phyloP scores from a whole-genome alignment of 352 stramenopile species.

The Pythium catenulatum region DNA sequence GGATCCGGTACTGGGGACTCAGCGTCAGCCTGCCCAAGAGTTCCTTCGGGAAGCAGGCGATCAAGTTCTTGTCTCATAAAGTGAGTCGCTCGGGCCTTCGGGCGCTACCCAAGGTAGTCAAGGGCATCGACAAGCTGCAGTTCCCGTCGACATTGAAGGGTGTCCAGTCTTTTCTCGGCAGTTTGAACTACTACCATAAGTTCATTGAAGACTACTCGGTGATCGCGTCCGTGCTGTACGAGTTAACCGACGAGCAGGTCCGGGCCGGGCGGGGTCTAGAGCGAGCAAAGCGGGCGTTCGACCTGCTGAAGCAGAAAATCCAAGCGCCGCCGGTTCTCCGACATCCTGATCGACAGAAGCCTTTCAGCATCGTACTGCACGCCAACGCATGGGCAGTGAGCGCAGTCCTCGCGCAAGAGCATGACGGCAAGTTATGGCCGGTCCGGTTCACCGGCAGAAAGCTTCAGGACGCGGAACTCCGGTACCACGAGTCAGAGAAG shows the following conservation, averaged over 20 bases:
- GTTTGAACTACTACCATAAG: constrained; percentile 39
- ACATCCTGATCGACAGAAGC: constrained; percentile 25
- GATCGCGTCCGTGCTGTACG: constrained; percentile 14
- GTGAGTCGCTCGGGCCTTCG: neutral
- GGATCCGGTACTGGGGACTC: constrained; percentile 30
- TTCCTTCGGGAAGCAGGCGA: constrained; percentile 7
- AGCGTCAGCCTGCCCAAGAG: constrained; percentile 28
- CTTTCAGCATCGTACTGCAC: constrained; percentile 53
- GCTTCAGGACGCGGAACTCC: constrained; percentile 12
- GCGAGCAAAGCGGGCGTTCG: constrained; percentile 30
- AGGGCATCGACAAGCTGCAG: neutral
- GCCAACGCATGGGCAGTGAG: constrained; percentile 50
- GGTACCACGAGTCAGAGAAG: constrained; percentile 17
- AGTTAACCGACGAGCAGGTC: constrained; percentile 39
- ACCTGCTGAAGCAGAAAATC: constrained; percentile 55
- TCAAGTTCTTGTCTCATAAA: constrained; percentile 37
- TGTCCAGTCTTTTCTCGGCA: constrained; percentile 36
- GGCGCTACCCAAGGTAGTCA: neutral
- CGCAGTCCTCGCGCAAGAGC: constrained; percentile 48
- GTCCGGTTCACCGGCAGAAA: constrained; percentile 31
- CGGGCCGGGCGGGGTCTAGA: constrained; percentile 36
- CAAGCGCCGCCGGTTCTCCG: constrained; percentile 25
- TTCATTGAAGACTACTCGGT: constrained; percentile 45
- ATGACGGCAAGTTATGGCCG: constrained; percentile 40
- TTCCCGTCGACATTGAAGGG: constrained; percentile 25